Evolutionary conservation across 768 basidiomycete genomes (phyloP).

Genomic region (Lyophyllum decastes): DNA sequence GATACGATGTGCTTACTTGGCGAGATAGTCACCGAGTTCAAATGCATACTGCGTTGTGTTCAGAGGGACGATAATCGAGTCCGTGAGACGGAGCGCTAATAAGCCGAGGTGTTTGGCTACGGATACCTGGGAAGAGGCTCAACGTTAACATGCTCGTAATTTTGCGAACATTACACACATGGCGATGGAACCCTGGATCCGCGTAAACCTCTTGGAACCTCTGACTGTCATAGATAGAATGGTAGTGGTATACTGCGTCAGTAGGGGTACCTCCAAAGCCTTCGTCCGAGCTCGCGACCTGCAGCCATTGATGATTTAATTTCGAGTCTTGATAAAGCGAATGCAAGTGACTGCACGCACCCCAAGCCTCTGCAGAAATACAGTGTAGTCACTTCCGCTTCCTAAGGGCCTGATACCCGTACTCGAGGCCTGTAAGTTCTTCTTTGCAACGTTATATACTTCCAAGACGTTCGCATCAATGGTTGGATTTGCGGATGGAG

Average conservation of each 20-base stretch:
- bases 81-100: slow-evolving; percentile 58
- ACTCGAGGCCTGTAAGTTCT: slow-evolving; percentile 29
- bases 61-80: slow-evolving; percentile 67
- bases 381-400: slow-evolving; percentile 89
- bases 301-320: not conserved
- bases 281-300: slow-evolving; percentile 46
- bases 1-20: slow-evolving; percentile 41
- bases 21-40: slow-evolving; percentile 64
- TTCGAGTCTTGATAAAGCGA: not conserved
- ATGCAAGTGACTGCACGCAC: slow-evolving; percentile 24
- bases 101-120: slow-evolving; percentile 70
- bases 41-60: slow-evolving; percentile 78
- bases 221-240: slow-evolving; percentile 73
- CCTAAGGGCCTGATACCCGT: slow-evolving; percentile 65
- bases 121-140: slow-evolving; percentile 39
- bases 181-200: slow-evolving; percentile 75
- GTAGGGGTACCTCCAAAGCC: slow-evolving; percentile 42
- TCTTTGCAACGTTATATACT: slow-evolving; percentile 38
- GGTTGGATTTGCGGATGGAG: slow-evolving; percentile 14
- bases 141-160: not conserved
- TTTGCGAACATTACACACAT: slow-evolving; percentile 44
- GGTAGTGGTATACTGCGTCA: slow-evolving; percentile 77
- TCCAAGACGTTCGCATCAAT: slow-evolving; percentile 44
- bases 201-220: slow-evolving; percentile 75
- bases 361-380: slow-evolving; percentile 81